Percentiles rank a stretch among this genome's conserved stretches.
Evolutionary conservation across 208 protist genomes (phyloP).

Genomic region (Trypanosoma brucei): DNA sequence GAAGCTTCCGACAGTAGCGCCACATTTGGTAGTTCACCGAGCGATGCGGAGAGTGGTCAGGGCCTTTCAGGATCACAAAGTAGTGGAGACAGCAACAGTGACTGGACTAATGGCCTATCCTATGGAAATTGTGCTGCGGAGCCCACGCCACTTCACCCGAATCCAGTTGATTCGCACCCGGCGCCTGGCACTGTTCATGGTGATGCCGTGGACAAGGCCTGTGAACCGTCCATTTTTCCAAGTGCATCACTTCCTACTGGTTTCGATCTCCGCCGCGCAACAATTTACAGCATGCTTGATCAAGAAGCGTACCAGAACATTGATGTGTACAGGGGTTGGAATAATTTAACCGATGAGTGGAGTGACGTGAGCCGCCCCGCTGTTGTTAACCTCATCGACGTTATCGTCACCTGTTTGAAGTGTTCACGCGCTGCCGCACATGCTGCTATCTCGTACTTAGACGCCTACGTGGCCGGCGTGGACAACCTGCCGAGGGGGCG

Average conservation of each 20-base stretch:
- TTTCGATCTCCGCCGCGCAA: background rate
- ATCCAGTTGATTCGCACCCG: background rate
- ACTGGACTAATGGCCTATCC: background rate
- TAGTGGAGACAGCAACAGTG: slow-evolving; percentile 4
- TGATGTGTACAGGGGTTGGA: slow-evolving; percentile 46
- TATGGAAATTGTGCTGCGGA: background rate
- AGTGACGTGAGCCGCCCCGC: slow-evolving; percentile 39
- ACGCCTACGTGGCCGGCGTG: slow-evolving; percentile 51
- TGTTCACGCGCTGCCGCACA: slow-evolving; percentile 60
- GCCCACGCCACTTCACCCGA: background rate
- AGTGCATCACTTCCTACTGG: background rate
- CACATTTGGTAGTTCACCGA: slow-evolving; percentile 1
- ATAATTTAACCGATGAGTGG: slow-evolving; percentile 47
- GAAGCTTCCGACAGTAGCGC: slow-evolving; percentile 18
- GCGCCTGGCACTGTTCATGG: no score
- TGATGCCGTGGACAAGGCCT: no score
- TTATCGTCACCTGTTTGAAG: slow-evolving; percentile 54
- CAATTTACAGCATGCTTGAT: slow-evolving; percentile 11
- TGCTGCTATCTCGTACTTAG: slow-evolving; percentile 56
- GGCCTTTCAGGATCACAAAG: slow-evolving; percentile 11
- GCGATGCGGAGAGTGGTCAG: slow-evolving; percentile 13
- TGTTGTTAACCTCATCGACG: slow-evolving; percentile 73
- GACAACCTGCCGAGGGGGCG: slow-evolving; percentile 8
- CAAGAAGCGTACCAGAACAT: slow-evolving; percentile 28
- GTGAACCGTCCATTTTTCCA: no score